These are phyloP conservation scores for Ustilaginoidea virens DNA, from an alignment of 2,329 filamentous ascomycete genomes.

Conservation along the genomic window DNA sequence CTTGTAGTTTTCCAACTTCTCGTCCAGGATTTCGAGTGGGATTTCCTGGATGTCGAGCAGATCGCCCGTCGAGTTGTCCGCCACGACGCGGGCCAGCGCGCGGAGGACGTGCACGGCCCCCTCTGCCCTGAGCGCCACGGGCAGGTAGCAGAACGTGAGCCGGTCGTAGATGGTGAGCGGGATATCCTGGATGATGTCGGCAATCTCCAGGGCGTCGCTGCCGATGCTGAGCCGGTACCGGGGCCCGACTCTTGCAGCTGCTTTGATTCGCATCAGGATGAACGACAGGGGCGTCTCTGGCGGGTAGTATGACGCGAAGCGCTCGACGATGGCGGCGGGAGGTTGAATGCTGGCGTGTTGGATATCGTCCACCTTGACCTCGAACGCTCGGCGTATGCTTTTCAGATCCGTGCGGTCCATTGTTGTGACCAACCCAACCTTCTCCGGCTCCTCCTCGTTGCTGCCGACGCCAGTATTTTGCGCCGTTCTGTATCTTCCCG, in stretches of 20 bases:
- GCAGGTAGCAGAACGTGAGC: conserved; percentile 59
- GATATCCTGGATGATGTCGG: conserved; percentile 60
- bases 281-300: conserved; percentile 68
- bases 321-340: conserved; percentile 53
- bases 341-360: conserved; percentile 59
- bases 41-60: conserved; percentile 58
- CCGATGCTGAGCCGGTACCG: conserved; percentile 52
- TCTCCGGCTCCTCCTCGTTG: conserved; percentile 14
- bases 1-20: conserved; percentile 28
- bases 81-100: conserved; percentile 54
- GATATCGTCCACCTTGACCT: conserved; percentile 47
- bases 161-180: conserved; percentile 58
- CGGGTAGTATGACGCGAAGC: conserved; percentile 71
- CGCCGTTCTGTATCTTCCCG: conserved; percentile 68
- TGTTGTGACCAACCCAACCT: conserved; percentile 63
- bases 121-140: conserved; percentile 39
- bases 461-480: conserved; percentile 11
- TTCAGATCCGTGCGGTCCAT: conserved; percentile 56
- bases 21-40: conserved; percentile 59
- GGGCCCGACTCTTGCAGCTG: conserved; percentile 46
- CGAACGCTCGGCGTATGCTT: conserved; percentile 47
- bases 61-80: conserved; percentile 47
- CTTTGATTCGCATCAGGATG: conserved; percentile 59
- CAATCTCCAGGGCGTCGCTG: conserved; percentile 45
- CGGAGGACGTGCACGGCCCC: conserved; percentile 35